Percentiles rank a stretch among this genome's conserved stretches.
These are phyloP conservation scores for Citrus sp. DNA, from an alignment of 345 rosid species.

Conservation along the genomic window DNA sequence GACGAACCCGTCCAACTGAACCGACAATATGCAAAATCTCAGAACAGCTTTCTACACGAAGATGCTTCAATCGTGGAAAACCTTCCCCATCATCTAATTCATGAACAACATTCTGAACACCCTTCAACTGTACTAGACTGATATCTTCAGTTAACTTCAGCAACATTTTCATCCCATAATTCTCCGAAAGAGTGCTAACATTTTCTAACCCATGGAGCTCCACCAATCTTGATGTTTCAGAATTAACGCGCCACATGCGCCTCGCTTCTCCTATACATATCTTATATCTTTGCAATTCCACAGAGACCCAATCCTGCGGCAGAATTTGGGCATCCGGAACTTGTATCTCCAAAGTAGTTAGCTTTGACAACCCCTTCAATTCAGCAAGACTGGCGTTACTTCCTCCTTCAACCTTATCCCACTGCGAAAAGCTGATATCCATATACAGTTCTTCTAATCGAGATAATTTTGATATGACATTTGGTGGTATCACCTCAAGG, in stretches of 20 bases:
- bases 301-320: neutral
- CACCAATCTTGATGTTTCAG: neutral
- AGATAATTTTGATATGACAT: too few species aligned
- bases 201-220: neutral
- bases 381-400: conserved; percentile 20
- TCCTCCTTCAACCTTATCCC: neutral
- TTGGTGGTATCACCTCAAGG: neutral
- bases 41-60: neutral
- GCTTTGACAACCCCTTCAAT: conserved; percentile 10
- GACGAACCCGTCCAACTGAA: neutral
- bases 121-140: neutral
- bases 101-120: neutral
- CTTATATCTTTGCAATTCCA: neutral
- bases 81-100: neutral
- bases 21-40: conserved; percentile 4
- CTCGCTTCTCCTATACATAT: neutral
- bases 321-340: conserved; percentile 3
- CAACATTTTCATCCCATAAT: neutral
- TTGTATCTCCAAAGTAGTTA: neutral
- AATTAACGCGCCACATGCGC: accelerated
- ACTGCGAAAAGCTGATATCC: neutral
- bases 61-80: conserved; percentile 18
- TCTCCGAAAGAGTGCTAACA: neutral
- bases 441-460: neutral
- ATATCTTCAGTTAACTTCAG: conserved; percentile 15